Evolutionary conservation across 768 basidiomycete genomes (phyloP), one percentile per base, ranked within the genome.

Genomic region (Russula sp.): DNA sequence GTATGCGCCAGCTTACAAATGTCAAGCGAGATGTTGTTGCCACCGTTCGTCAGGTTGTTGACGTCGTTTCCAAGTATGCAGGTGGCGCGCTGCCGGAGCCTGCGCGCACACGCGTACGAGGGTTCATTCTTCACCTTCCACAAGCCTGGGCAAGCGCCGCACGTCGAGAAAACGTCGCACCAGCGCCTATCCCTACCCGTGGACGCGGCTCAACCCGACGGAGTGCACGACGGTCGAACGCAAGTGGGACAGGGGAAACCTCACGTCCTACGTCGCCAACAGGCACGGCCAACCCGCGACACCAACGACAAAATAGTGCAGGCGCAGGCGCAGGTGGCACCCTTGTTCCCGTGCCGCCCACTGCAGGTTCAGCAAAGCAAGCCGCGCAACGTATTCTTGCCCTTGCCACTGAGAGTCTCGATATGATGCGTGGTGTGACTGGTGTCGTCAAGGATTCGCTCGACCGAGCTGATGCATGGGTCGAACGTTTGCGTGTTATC

Each of bases 341-440:
- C 22, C 38, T 51, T 4, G 46, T 48, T 32, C 39, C 52, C 16
- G 71, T 67, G 56, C 71, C 70, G 2, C 71, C 75, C 6, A 78
- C 77, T 0, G 79, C 81, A 0, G 78, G 82, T 39, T 76, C 83
- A 7, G 90, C 89, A 2, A 79, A 83, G 25, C 79, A 84, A 16
- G 88, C 92, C 34, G 90, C 93, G 10, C 87, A 90, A 71, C 77
- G 88, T 54, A 86, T 96, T 20, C 71, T 96, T 66, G 84, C 86
- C 8, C 82, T 96, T 9, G 92, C 93, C 13, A 88, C 88, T 14
- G 94, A 96, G 76, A 93, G 92, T 69, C 70, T 96, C 72, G 93
- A 96, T 69, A 95, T 94, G 91, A 85, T 96, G 79, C 79, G 86
- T 34, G 84, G 89, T 34, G 90, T 94, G 34, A 90, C 90, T n/a